These are phyloP conservation scores for Trichophyton benhamiae DNA, from an alignment of 2,329 filamentous ascomycete species.

Conservation along the genomic window DNA sequence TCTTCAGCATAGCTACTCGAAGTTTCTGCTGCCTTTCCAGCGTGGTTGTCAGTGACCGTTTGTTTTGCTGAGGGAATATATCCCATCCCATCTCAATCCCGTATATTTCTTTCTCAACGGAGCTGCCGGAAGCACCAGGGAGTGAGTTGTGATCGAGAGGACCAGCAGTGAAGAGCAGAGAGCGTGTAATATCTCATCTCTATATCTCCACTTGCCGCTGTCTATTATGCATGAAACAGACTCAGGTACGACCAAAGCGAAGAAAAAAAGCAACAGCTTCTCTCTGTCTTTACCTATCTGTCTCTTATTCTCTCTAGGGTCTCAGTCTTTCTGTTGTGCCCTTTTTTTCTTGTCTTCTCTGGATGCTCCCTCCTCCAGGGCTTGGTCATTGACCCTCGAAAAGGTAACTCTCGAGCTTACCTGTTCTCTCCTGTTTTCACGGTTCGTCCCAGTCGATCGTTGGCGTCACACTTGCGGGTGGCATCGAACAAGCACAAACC, in stretches of 20 bases:
- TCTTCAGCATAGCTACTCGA: not conserved
- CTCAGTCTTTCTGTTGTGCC: no score
- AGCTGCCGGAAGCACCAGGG: not conserved
- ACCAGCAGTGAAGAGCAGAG: not conserved
- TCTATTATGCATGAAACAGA: not conserved
- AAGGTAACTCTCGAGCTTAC: no score
- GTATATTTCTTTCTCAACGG: not conserved
- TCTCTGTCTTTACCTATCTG: not conserved
- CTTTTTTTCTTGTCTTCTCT: no score
- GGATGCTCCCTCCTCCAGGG: no score
- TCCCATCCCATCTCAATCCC: no score
- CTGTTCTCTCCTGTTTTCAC: no score
- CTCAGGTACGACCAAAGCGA: not conserved
- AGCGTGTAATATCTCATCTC: not conserved
- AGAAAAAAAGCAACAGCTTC: not conserved
- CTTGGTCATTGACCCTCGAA: no score
- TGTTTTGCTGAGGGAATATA: no score
- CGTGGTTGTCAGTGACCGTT: no score
- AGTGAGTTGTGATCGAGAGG: no score
- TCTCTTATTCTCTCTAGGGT: not conserved
- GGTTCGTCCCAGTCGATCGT: not conserved
- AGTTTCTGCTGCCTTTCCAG: no score
- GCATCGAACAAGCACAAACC: conserved; percentile 1
- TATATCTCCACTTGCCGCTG: not conserved
- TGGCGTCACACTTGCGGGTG: conserved; percentile 3